These are phyloP conservation scores for Bipolaris bicolor DNA, from an alignment of 2,329 filamentous ascomycete genomes.

Conservation along the genomic window DNA sequence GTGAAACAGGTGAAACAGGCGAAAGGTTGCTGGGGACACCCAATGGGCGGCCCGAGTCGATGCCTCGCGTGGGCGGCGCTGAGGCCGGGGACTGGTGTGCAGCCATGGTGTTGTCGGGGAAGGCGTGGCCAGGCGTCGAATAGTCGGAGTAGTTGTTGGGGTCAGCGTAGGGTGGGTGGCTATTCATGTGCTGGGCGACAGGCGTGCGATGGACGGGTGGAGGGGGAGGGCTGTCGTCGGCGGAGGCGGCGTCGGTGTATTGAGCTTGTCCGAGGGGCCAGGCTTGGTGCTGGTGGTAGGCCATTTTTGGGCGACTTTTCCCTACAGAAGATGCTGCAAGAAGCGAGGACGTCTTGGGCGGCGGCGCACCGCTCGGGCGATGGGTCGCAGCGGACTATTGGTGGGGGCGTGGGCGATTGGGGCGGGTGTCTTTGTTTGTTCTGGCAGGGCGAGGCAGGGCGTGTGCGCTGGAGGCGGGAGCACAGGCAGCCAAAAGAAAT, in stretches of 20 bases:
- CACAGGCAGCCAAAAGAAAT: background rate
- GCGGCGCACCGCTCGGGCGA: conserved; percentile 24
- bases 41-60: conserved; percentile 42
- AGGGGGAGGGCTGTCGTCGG: conserved; percentile 40
- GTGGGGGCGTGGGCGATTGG: conserved; percentile 5
- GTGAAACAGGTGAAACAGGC: conserved; percentile 30
- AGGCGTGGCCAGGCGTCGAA: conserved; percentile 53
- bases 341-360: conserved; percentile 10
- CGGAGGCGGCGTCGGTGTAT: conserved; percentile 27
- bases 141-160: conserved; percentile 45
- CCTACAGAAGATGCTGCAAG: conserved; percentile 13
- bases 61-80: conserved; percentile 36
- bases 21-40: conserved; percentile 24
- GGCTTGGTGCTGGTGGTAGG: conserved; percentile 29
- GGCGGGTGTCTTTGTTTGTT: conserved; percentile 9
- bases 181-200: conserved; percentile 22
- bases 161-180: conserved; percentile 19
- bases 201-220: conserved; percentile 43
- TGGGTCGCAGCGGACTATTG: conserved; percentile 11
- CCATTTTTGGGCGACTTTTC: conserved; percentile 20
- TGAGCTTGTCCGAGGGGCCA: conserved; percentile 28
- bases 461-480: background rate
- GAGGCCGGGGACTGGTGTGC: too few species aligned
- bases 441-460: background rate
- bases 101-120: conserved; percentile 66